Percentiles rank a stretch among this genome's conserved stretches.
These are phyloP conservation scores for Metarhizium guizhouense DNA, from an alignment of 2,329 filamentous ascomycete genomes.

Conservation along the genomic window DNA sequence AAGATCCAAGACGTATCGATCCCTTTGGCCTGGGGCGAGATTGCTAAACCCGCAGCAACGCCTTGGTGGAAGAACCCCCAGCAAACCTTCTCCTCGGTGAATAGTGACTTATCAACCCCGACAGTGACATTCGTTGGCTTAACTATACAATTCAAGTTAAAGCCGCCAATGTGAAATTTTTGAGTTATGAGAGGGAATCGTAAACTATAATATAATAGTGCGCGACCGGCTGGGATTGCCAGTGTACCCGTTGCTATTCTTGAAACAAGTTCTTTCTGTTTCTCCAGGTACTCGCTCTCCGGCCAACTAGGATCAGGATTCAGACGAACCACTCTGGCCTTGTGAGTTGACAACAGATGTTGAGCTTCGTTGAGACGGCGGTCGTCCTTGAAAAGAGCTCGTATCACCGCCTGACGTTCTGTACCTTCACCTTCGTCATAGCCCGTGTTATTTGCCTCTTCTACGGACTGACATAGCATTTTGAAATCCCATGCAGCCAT, in stretches of 20 bases:
- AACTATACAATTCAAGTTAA: constrained; percentile 86
- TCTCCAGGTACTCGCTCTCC: constrained; percentile 81
- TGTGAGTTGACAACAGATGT: constrained; percentile 75
- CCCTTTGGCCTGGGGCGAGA: constrained; percentile 80
- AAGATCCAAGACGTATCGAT: constrained; percentile 99
- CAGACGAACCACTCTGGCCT: constrained; percentile 70
- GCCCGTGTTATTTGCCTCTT: constrained; percentile 49
- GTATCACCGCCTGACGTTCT: constrained; percentile 74
- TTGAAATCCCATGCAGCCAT: constrained; percentile 65
- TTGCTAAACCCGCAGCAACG: constrained; percentile 83
- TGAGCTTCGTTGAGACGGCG: constrained; percentile 81
- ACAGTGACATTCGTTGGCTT: constrained; percentile 88
- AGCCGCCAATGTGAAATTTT: constrained; percentile 80
- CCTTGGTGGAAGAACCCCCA: constrained; percentile 99
- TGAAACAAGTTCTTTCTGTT: constrained; percentile 83
- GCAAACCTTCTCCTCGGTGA: constrained; percentile 92
- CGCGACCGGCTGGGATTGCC: constrained; percentile 79
- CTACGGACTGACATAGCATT: constrained; percentile 61
- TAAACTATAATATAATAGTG: constrained; percentile 79
- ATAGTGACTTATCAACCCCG: constrained; percentile 78
- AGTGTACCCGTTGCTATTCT: constrained; percentile 80
- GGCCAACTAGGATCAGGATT: constrained; percentile 67
- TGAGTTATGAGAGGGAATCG: constrained; percentile 86
- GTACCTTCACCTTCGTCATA: constrained; percentile 75
- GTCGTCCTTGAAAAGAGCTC: constrained; percentile 84